These are phyloP conservation scores for Spatholobus suberectus DNA, from an alignment of 306 rosid species.

Conservation along the genomic window DNA sequence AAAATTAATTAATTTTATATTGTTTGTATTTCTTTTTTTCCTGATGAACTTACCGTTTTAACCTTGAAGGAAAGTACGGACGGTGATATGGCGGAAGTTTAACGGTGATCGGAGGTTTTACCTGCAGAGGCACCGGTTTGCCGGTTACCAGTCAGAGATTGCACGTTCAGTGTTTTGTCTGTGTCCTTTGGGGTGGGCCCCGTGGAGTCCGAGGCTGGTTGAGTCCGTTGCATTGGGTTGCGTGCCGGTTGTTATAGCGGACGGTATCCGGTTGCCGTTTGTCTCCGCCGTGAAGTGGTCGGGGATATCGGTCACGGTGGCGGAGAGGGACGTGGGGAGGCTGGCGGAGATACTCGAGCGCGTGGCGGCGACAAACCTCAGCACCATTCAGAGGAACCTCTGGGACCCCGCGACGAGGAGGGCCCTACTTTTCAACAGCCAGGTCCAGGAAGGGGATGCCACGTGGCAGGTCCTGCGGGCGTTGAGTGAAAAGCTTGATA, in stretches of 20 bases:
- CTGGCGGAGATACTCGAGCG: slow-evolving; percentile 67
- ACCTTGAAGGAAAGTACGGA: slow-evolving; percentile 76
- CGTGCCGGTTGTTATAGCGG: slow-evolving; percentile 90
- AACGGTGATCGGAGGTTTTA: slow-evolving; percentile 75
- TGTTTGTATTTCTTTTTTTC: not conserved
- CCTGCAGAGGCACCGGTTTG: slow-evolving; percentile 69
- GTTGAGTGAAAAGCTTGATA: slow-evolving; percentile 56
- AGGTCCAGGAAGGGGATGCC: slow-evolving; percentile 81
- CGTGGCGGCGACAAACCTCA: slow-evolving; percentile 84
- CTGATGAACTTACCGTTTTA: slow-evolving; percentile 6
- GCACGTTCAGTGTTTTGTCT: slow-evolving; percentile 81
- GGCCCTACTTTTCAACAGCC: slow-evolving; percentile 65
- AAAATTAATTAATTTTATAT: not conserved
- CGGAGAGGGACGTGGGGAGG: slow-evolving; percentile 76
- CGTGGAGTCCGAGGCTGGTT: slow-evolving; percentile 95
- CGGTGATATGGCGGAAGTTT: slow-evolving; percentile 76
- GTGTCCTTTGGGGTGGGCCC: slow-evolving; percentile 98
- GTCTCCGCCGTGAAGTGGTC: slow-evolving; percentile 67
- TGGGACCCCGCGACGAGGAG: slow-evolving; percentile 65
- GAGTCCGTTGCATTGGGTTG: slow-evolving; percentile 89
- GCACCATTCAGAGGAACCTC: slow-evolving; percentile 63
- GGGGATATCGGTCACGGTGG: slow-evolving; percentile 80
- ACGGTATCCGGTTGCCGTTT: slow-evolving; percentile 81
- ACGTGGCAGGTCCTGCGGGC: slow-evolving; percentile 76
- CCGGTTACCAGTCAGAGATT: slow-evolving; percentile 92